Percentiles rank a stretch among this genome's conserved stretches.
These are phyloP conservation scores for Sechiopsis laciniata DNA, from an alignment of 306 rosid genomes.

Conservation along the genomic window DNA sequence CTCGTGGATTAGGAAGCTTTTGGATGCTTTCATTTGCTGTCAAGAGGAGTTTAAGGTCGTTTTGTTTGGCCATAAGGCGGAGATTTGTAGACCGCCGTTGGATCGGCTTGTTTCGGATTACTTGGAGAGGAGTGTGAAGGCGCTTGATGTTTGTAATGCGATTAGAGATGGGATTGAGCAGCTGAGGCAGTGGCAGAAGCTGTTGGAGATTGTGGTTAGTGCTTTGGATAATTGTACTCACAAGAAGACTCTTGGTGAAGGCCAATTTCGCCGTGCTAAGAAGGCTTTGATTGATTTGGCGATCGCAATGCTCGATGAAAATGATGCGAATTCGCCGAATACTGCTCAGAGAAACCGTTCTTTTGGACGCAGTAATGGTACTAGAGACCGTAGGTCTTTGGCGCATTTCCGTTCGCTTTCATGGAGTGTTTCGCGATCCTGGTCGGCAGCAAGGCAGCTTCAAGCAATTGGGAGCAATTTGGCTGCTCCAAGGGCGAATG, in stretches of 20 bases:
- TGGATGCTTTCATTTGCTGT: slow-evolving; percentile 52
- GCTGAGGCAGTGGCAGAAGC: slow-evolving; percentile 72
- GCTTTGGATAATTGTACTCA: slow-evolving; percentile 48
- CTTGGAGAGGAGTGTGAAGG: slow-evolving; percentile 72
- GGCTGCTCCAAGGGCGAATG: slow-evolving; percentile 65
- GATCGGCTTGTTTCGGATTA: slow-evolving; percentile 66
- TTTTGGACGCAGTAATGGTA: slow-evolving; percentile 47
- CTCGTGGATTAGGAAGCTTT: slow-evolving; percentile 61
- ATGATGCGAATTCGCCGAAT: slow-evolving; percentile 39
- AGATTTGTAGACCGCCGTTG: slow-evolving; percentile 34
- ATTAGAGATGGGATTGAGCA: slow-evolving; percentile 80
- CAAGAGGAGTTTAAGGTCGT: slow-evolving; percentile 60
- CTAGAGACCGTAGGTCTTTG: slow-evolving; percentile 24
- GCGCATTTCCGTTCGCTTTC: slow-evolving; percentile 89
- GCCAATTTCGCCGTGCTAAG: slow-evolving; percentile 76
- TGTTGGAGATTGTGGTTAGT: slow-evolving; percentile 57
- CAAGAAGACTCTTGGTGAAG: slow-evolving; percentile 62
- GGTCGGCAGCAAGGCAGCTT: slow-evolving; percentile 93
- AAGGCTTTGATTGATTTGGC: slow-evolving; percentile 72
- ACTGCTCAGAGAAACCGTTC: slow-evolving; percentile 66
- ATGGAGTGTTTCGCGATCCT: slow-evolving; percentile 81
- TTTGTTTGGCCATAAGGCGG: slow-evolving; percentile 32
- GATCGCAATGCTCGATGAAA: slow-evolving; percentile 65
- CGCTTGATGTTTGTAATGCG: slow-evolving; percentile 81
- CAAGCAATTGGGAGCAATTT: slow-evolving; percentile 72